A percentile compares a stretch with the other conserved stretches of the same genome.
These are phyloP conservation scores for Huntiella omanensis DNA, from an alignment of 2,329 filamentous ascomycete genomes.

Conservation along the genomic window DNA sequence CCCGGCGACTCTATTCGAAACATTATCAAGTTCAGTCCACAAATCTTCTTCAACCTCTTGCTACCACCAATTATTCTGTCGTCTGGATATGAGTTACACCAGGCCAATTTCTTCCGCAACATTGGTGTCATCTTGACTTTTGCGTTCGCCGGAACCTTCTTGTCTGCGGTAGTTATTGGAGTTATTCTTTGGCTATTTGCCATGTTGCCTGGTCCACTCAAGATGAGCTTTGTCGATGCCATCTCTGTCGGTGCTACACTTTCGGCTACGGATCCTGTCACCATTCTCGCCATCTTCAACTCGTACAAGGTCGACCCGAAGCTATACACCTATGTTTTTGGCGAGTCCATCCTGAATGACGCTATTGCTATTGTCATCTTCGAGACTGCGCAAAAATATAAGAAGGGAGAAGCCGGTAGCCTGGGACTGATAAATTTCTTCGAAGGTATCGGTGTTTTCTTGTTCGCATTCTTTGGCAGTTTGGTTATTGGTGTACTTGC, in stretches of 20 bases:
- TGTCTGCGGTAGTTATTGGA: constrained; percentile 88
- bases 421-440: constrained; percentile 69
- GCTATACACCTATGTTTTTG: constrained; percentile 96
- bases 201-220: constrained; percentile 61
- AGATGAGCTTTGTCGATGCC: constrained; percentile 83
- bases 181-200: constrained; percentile 80
- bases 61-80: constrained; percentile 97
- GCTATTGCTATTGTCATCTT: constrained; percentile 97
- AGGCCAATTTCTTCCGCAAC: constrained; percentile 97
- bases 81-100: constrained; percentile 91
- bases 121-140: constrained; percentile 96
- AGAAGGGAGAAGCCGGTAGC: constrained; percentile 49
- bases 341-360: constrained; percentile 94
- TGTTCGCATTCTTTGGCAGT: constrained; percentile 90
- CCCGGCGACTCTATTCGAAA: constrained; percentile 70
- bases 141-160: constrained; percentile 90
- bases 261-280: constrained; percentile 92
- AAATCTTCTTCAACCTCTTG: constrained; percentile 98
- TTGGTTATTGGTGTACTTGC: constrained; percentile 75
- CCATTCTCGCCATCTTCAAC: constrained; percentile 96
- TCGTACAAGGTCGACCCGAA: constrained; percentile 98
- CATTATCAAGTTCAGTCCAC: constrained; percentile 91
- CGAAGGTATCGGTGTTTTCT: constrained; percentile 83
- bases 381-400: constrained; percentile 90
- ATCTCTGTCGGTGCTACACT: constrained; percentile 92